Base-by-base conservation (phyloP, 306 rosid genomes). In the Neltuma alba region DNA sequence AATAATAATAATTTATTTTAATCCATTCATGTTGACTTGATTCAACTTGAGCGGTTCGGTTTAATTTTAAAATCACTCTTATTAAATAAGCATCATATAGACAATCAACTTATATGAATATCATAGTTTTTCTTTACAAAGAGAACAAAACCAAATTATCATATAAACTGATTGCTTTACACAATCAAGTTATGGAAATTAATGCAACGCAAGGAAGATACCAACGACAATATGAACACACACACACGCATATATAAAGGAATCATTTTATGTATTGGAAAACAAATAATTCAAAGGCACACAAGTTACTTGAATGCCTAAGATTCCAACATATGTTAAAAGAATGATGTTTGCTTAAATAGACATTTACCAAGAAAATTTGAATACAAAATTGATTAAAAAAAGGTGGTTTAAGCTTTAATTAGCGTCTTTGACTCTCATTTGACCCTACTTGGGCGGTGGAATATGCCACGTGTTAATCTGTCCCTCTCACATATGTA, bases 391-490 rank as follows among this genome's bases (percentile, higher is more conserved):
- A 66, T 5, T 16, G 48, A 70, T 55, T 25, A 23, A 69, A 57
- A 44, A 31, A 60, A 82, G 31, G 69, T 48, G 0, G 31, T 21
- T 75, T 80, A 55, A 71, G 57, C 42, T 61, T 76, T 60, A 20
- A 20, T 2, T 70, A 18, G 61, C 86, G 86, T 87, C 54, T 63
- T 81, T 77, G 93, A 81, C 83, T 74, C 38, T 76, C 67, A 80
- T 79, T 87, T 80, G 92, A 87, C 85, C 84, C 61, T 23, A 74
- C 65, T 64, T 55, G 70, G 83, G 37, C 80, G 76, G 80, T 80
- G 72, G 66, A 28, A 44, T 31, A 11, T 74, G 89, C 85, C 72
- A 85, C 89, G 89, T 90, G 87, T 82, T 72, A 64, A 75, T 21
- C 48, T 52, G 83, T 82, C 71, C 12, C 83, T 69, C 68, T 76